These are phyloP conservation scores for Phytophthora nicotianae DNA, from an alignment of 352 stramenopile species.

Conservation along the genomic window DNA sequence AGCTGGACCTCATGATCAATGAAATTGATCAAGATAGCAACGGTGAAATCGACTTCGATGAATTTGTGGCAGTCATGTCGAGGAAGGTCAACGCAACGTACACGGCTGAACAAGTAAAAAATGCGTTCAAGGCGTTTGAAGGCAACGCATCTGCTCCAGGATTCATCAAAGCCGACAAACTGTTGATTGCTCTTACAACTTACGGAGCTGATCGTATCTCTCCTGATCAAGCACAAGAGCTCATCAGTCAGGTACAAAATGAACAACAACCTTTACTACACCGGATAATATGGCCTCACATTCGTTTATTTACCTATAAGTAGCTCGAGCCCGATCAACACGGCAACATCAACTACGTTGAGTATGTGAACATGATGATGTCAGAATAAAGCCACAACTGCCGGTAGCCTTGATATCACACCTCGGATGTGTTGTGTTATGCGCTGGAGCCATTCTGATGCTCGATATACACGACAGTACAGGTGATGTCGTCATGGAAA, in stretches of 20 bases:
- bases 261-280: conserved; percentile 3
- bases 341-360: conserved; percentile 93
- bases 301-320: conserved; percentile 8
- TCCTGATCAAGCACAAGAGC: conserved; percentile 89
- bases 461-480: conserved; percentile 72
- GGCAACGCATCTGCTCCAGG: conserved; percentile 63
- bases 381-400: conserved; percentile 52
- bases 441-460: conserved; percentile 18
- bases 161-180: conserved; percentile 84
- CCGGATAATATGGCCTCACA: background rate
- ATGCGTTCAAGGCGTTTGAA: conserved; percentile 86
- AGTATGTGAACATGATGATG: conserved; percentile 97
- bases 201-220: conserved; percentile 93
- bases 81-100: conserved; percentile 94
- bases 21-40: conserved; percentile 96
- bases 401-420: conserved; percentile 11
- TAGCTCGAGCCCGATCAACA: conserved; percentile 92
- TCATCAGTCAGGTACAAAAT: conserved; percentile 83
- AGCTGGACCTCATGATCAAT: conserved; percentile 96
- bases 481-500: conserved; percentile 84
- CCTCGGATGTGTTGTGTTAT: conserved; percentile 10
- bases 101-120: conserved; percentile 93
- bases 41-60: conserved; percentile 95
- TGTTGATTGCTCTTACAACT: conserved; percentile 87
- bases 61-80: conserved; percentile 95